Conservation (phyloP, 2,329 filamentous ascomycete species). For the Xylariaceae sp. region DNA sequence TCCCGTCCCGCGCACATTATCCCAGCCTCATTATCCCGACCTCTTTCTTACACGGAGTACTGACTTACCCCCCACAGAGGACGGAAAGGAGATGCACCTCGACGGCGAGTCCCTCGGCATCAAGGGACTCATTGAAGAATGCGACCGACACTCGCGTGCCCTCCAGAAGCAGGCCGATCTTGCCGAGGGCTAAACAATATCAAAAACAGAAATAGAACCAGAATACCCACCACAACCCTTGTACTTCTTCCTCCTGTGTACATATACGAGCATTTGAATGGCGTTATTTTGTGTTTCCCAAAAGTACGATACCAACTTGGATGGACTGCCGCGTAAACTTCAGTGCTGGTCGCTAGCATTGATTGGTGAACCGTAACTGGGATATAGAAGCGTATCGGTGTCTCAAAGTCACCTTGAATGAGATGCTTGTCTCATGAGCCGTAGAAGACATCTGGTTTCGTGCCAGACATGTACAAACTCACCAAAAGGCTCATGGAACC, state of each 20-base stretch:
- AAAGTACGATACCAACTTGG: conserved; percentile 11
- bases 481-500: background rate
- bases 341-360: background rate
- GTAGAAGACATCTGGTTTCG: background rate
- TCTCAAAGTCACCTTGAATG: too few species aligned
- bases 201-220: background rate
- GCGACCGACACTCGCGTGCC: conserved; percentile 80
- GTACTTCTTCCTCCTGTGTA: conserved; percentile 3
- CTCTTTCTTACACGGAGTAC: conserved; percentile 1
- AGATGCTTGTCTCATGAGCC: too few species aligned
- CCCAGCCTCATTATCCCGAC: too few species aligned
- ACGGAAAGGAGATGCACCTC: conserved; percentile 83
- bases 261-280: conserved; percentile 22
- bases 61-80: conserved; percentile 55
- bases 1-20: too few species aligned
- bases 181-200: conserved; percentile 35
- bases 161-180: conserved; percentile 81
- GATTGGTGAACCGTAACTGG: too few species aligned
- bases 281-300: conserved; percentile 19
- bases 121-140: conserved; percentile 79
- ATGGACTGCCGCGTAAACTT: conserved; percentile 3
- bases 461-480: background rate
- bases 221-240: conserved; percentile 1
- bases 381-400: too few species aligned
- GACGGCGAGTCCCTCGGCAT: conserved; percentile 78